phyloP scores from a whole-genome alignment of 164 flowering plant genomes.

The Tetrastigma voinierianum region DNA sequence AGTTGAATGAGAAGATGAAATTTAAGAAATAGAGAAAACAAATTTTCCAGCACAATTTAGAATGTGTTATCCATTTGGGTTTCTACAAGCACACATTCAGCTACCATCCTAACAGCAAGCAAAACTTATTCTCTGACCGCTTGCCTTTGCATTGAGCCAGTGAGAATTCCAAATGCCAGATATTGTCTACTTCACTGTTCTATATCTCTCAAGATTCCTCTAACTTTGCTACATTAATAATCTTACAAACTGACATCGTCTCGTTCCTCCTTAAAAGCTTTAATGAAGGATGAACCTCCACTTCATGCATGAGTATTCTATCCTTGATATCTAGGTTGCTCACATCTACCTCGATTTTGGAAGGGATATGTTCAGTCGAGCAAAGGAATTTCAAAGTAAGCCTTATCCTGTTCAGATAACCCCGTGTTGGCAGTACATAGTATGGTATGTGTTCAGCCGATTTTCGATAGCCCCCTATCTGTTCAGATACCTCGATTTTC shows the following conservation, averaged over 20 bases:
- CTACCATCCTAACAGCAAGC: too few relatives aligned
- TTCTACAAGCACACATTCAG: too few relatives aligned
- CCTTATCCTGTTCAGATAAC: constrained; percentile 51
- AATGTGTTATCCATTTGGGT: too few relatives aligned
- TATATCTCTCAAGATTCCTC: constrained; percentile 20
- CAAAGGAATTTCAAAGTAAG: constrained; percentile 52
- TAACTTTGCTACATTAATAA: constrained; percentile 33
- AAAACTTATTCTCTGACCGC: too few relatives aligned
- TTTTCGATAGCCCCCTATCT: too few relatives aligned
- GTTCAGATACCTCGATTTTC: constrained; percentile 80
- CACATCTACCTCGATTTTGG: constrained; percentile 79
- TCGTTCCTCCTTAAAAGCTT: constrained; percentile 75
- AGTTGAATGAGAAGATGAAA: too few relatives aligned
- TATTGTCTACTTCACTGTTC: neutral
- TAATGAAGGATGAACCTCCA: constrained; percentile 63
- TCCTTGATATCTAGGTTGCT: constrained; percentile 84
- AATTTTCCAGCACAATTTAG: too few relatives aligned
- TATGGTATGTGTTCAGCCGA: too few relatives aligned
- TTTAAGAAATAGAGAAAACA: too few relatives aligned
- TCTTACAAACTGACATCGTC: constrained; percentile 67
- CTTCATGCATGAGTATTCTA: constrained; percentile 45
- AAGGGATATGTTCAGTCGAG: constrained; percentile 74
- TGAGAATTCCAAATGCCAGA: too few relatives aligned
- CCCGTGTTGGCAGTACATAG: too few relatives aligned
- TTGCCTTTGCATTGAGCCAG: too few relatives aligned